Evolutionary conservation across 805 yeast species (phyloP).

Genomic region (Candida dajiaensis): DNA sequence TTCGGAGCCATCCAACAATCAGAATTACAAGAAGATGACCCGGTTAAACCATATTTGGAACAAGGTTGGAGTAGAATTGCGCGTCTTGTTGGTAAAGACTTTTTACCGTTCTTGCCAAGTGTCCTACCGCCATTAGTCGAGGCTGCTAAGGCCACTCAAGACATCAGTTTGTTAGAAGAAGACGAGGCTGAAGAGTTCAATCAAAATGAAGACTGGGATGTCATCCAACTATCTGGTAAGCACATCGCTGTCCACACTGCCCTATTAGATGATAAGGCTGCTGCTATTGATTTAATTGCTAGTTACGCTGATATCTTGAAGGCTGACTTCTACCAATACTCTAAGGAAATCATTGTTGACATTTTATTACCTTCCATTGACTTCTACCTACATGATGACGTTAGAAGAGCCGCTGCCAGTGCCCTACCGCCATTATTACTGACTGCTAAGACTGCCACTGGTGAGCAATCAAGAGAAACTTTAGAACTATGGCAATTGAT

Average conservation of each 20-base stretch:
- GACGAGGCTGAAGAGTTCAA: conserved; percentile 83
- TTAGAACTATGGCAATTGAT: conserved; percentile 67
- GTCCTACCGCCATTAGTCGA: conserved; percentile 86
- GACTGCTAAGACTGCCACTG: conserved; percentile 48
- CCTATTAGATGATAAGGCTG: conserved; percentile 86
- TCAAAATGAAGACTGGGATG: conserved; percentile 92
- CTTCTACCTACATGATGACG: conserved; percentile 91
- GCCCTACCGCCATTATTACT: conserved; percentile 72
- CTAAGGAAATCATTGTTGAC: conserved; percentile 67
- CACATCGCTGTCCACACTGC: conserved; percentile 94
- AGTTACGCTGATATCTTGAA: conserved; percentile 82
- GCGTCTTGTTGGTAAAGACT: conserved; percentile 76
- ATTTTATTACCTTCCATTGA: conserved; percentile 85
- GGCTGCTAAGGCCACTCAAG: conserved; percentile 87
- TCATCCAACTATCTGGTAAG: conserved; percentile 83
- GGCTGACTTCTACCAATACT: conserved; percentile 78
- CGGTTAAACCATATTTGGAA: conserved; percentile 78
- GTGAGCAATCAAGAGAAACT: conserved; percentile 50
- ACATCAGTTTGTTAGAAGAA: conserved; percentile 77
- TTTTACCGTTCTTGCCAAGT: conserved; percentile 73
- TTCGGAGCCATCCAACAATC: conserved; percentile 67
- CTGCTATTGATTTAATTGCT: conserved; percentile 83
- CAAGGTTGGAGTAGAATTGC: conserved; percentile 97
- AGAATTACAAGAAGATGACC: conserved; percentile 65
- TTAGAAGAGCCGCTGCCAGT: conserved; percentile 84